Evolutionary conservation across 2,329 filamentous ascomycete species (phyloP).

Genomic region (Trichoderma endophyticum): DNA sequence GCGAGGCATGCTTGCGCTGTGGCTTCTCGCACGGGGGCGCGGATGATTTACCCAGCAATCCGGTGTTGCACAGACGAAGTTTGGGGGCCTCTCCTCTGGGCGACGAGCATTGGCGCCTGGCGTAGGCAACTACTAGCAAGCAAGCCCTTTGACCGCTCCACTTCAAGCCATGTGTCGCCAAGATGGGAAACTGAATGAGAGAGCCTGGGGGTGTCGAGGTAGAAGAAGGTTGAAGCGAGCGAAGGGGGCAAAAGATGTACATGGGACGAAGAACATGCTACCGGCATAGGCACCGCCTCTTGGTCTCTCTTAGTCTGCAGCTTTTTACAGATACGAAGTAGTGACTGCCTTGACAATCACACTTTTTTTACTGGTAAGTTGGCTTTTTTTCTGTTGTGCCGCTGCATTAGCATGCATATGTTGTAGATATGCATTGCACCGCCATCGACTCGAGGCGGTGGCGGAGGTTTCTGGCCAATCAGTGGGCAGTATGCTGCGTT

Average conservation of each 20-base stretch:
- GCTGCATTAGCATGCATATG: neutral
- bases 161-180: slow-evolving; percentile 17
- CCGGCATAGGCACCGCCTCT: neutral
- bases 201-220: neutral
- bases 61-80: slow-evolving; percentile 11
- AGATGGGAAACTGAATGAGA: slow-evolving; percentile 6
- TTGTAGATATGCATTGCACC: slow-evolving; percentile 4
- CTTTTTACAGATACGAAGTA: neutral
- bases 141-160: slow-evolving; percentile 1
- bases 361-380: neutral
- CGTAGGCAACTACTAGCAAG: neutral
- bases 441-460: neutral
- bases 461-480: slow-evolving; percentile 3
- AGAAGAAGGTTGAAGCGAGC: neutral
- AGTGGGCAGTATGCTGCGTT: neutral
- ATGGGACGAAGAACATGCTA: neutral
- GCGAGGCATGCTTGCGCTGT: neutral
- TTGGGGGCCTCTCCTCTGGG: neutral
- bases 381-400: neutral
- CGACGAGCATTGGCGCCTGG: neutral
- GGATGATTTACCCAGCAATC: slow-evolving; percentile 17
- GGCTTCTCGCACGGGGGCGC: slow-evolving; percentile 1
- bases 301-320: neutral
- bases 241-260: neutral
- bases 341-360: neutral